phyloP scores from a whole-genome alignment of 177 flowering plant genomes.

The Vitis hybrid region DNA sequence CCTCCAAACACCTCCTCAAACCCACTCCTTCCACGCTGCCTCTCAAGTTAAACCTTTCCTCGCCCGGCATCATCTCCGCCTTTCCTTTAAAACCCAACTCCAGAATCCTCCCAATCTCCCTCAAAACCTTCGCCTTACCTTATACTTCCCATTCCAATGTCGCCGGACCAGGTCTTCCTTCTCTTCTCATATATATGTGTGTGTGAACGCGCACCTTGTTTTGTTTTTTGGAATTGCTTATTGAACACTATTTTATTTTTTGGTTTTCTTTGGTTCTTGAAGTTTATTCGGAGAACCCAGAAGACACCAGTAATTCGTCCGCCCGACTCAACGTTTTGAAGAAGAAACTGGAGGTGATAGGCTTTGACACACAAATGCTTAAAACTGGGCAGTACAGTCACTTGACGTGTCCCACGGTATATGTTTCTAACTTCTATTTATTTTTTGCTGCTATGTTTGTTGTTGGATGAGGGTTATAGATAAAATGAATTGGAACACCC shows the following conservation, averaged over 20 bases:
- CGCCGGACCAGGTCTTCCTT: constrained; percentile 29
- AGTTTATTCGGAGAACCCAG: constrained; percentile 24
- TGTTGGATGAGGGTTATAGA: background rate
- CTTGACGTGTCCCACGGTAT: constrained; percentile 59
- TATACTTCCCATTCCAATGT: constrained; percentile 20
- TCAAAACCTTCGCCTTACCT: constrained; percentile 25
- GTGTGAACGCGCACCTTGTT: background rate
- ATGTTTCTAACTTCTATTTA: background rate
- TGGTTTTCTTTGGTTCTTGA: constrained; percentile 7
- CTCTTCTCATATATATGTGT: background rate
- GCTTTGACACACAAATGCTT: constrained; percentile 31
- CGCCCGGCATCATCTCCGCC: background rate
- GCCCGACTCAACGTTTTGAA: constrained; percentile 29
- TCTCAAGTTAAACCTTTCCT: constrained; percentile 3
- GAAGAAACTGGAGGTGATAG: constrained; percentile 41
- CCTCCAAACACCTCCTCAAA: constrained; percentile 23
- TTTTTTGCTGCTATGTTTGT: background rate
- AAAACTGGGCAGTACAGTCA: constrained; percentile 44
- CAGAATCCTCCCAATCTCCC: constrained; percentile 6
- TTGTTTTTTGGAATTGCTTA: background rate
- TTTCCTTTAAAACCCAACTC: constrained; percentile 14
- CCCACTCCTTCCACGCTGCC: constrained; percentile 9
- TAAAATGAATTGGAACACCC: too few relatives aligned
- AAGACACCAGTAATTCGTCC: constrained; percentile 2
- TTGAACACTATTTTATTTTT: background rate